Evolutionary conservation across 139 green algal species (phyloP).

Genomic region (Edaphochlamys debaryana): DNA sequence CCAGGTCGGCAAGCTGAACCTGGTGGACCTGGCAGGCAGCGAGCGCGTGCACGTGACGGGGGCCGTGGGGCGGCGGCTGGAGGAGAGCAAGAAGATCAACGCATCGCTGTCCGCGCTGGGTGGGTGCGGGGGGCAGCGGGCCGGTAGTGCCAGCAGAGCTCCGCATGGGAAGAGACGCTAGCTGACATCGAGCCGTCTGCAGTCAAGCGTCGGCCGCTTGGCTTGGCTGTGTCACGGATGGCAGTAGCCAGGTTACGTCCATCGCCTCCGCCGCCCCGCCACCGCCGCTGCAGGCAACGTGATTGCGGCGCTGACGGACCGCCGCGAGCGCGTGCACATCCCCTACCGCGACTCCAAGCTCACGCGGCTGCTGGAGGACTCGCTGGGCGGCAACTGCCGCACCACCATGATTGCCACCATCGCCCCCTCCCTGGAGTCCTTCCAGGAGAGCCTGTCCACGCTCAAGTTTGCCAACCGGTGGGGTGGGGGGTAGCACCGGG

Average conservation of each 20-base stretch:
- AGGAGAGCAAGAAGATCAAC: conserved; percentile 99
- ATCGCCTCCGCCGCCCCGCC: no score
- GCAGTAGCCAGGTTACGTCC: no score
- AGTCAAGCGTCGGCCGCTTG: no score
- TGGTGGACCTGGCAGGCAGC: conserved; percentile 95
- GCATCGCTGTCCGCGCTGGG: conserved; percentile 88
- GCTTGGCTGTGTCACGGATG: no score
- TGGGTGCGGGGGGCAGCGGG: not conserved
- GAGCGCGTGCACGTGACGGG: conserved; percentile 96
- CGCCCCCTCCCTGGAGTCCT: conserved; percentile 82
- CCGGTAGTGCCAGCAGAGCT: no score
- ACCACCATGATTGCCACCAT: conserved; percentile 95
- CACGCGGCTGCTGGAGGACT: conserved; percentile 95
- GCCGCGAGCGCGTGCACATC: conserved; percentile 79
- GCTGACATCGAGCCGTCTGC: no score
- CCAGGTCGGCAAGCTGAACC: conserved; percentile 96
- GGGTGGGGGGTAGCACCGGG: conserved; percentile 64
- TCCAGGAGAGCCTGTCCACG: conserved; percentile 75
- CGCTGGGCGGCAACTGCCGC: conserved; percentile 93
- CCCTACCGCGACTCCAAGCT: conserved; percentile 97
- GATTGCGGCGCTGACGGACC: conserved; percentile 93
- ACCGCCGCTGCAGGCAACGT: conserved; percentile 85
- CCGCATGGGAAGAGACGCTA: no score
- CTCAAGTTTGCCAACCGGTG: conserved; percentile 91
- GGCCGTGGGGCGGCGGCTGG: conserved; percentile 89